These are phyloP conservation scores for Triangularia verruculosa DNA, from an alignment of 2,329 filamentous ascomycete genomes.

Conservation along the genomic window DNA sequence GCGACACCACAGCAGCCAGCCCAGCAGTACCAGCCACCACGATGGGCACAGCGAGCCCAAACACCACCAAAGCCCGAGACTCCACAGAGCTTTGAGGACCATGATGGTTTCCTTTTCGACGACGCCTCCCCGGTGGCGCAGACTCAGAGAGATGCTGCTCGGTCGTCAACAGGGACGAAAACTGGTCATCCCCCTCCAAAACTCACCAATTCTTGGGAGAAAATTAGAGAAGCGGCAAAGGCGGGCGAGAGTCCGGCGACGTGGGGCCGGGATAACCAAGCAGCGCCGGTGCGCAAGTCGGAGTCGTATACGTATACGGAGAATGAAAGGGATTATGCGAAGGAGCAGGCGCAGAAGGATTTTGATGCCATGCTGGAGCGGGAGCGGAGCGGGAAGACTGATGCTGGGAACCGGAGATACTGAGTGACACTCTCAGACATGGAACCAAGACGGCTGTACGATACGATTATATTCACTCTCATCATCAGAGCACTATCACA, in stretches of 20 bases:
- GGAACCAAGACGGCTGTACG: neutral
- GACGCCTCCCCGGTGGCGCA: conserved; percentile 27
- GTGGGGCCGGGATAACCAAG: neutral
- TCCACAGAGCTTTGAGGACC: conserved; percentile 11
- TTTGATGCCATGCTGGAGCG: conserved; percentile 32
- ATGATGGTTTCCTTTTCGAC: conserved; percentile 25
- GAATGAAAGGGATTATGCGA: conserved; percentile 22
- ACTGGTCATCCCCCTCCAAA: neutral
- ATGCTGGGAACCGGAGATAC: neutral
- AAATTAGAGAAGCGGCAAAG: conserved; percentile 22
- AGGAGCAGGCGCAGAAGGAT: conserved; percentile 29
- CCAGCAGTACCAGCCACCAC: neutral
- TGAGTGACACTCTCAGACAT: neutral
- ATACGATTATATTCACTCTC: neutral
- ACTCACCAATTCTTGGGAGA: conserved; percentile 25
- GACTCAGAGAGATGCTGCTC: neutral
- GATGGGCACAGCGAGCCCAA: conserved; percentile 8
- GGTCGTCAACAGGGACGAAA: neutral
- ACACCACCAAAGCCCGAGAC: conserved; percentile 1
- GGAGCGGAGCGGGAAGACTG: conserved; percentile 13
- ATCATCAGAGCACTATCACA: too few relatives aligned
- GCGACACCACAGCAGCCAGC: conserved; percentile 8
- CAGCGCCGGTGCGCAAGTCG: neutral
- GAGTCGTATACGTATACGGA: conserved; percentile 22
- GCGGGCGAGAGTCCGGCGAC: conserved; percentile 1